Conservation (phyloP, 2,329 filamentous ascomycete species). For the Talaromyces sp. region DNA sequence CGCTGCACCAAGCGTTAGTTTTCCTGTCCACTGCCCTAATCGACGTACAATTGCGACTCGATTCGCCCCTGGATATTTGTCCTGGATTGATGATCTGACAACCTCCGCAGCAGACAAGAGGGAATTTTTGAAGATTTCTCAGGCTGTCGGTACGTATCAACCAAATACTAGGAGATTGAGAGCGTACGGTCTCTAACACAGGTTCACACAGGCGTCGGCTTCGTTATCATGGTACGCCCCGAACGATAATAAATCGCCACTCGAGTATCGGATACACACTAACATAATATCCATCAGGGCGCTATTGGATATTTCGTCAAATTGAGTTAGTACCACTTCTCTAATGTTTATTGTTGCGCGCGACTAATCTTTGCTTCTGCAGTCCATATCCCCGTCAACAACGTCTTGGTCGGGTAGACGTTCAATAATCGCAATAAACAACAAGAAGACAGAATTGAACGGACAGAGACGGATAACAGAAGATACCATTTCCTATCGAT, state of each 20-base stretch:
- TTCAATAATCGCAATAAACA: conserved; percentile 20
- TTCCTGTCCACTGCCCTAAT: not conserved
- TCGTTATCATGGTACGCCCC: conserved; percentile 53
- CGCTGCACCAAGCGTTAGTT: conserved; percentile 51
- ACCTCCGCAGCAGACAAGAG: conserved; percentile 53
- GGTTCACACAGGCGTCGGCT: conserved; percentile 42
- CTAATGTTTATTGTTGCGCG: not conserved
- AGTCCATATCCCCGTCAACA: conserved; percentile 54
- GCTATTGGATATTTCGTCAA: conserved; percentile 62
- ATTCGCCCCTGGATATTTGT: not conserved
- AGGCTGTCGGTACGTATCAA: conserved; percentile 35
- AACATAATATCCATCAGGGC: conserved; percentile 35
- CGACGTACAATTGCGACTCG: not conserved
- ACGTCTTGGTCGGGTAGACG: conserved; percentile 50
- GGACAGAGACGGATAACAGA: not conserved
- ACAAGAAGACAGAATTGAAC: not conserved
- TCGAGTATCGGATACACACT: not conserved
- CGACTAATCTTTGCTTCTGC: not conserved
- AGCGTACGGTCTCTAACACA: conserved; percentile 26
- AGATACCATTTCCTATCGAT: not conserved
- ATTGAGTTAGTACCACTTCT: conserved; percentile 49
- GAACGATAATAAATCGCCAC: conserved; percentile 11
- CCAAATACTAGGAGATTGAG: not conserved
- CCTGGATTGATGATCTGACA: conserved; percentile 18
- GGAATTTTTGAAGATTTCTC: conserved; percentile 61